phyloP scores from a whole-genome alignment of 176 grass and related monocot genomes.

The Tuctoria greenei region DNA sequence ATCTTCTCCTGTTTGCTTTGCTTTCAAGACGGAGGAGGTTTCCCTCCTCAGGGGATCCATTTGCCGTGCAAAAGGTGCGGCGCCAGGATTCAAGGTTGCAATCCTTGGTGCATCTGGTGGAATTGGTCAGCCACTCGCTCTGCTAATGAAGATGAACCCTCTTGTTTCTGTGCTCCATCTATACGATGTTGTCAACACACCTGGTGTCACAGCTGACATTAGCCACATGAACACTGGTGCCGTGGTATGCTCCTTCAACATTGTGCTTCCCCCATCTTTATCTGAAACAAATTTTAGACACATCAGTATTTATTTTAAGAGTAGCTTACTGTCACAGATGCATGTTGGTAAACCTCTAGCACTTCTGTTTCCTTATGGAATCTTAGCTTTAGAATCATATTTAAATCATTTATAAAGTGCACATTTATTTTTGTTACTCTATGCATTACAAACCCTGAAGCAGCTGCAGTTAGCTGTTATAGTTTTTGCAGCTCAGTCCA shows the following conservation, averaged over 20 bases:
- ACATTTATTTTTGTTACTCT: background rate
- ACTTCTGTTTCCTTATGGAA: background rate
- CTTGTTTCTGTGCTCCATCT: constrained; percentile 82
- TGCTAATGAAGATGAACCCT: constrained; percentile 94
- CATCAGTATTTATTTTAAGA: background rate
- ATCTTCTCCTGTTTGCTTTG: constrained; percentile 15
- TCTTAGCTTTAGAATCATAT: background rate
- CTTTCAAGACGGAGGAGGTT: constrained; percentile 52
- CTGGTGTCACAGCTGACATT: constrained; percentile 86
- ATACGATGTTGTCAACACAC: constrained; percentile 82
- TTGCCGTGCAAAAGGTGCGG: constrained; percentile 78
- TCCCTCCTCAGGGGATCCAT: constrained; percentile 39
- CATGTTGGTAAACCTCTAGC: background rate
- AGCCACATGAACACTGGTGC: constrained; percentile 92
- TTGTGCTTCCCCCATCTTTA: background rate
- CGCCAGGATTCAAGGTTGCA: constrained; percentile 80
- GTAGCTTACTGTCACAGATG: background rate
- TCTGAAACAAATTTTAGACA: background rate
- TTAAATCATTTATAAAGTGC: background rate
- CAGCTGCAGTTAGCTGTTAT: background rate
- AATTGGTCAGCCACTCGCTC: constrained; percentile 76
- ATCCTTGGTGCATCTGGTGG: constrained; percentile 83
- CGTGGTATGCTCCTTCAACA: constrained; percentile 50
- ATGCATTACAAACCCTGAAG: background rate
- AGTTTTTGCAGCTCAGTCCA: background rate